These are phyloP conservation scores for Fomitopsis betulina DNA, from an alignment of 1,284 basidiomycete species.

Conservation along the genomic window DNA sequence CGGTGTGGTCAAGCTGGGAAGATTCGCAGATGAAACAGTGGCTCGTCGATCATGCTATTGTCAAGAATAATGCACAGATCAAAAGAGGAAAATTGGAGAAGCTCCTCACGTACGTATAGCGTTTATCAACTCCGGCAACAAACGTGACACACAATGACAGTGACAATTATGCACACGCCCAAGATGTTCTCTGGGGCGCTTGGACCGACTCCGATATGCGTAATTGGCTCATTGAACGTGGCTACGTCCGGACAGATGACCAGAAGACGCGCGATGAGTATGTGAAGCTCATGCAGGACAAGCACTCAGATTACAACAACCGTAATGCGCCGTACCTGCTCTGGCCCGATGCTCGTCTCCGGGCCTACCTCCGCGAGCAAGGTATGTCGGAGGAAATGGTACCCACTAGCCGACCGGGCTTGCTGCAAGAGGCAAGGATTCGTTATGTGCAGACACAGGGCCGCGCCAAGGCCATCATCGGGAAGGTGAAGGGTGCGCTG, in stretches of 20 bases:
- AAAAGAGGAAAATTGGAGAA: constrained; percentile 75
- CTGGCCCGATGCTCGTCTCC: constrained; percentile 89
- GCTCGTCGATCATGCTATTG: constrained; percentile 66
- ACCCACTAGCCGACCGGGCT: constrained; percentile 59
- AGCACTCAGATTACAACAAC: constrained; percentile 45
- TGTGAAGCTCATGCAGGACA: constrained; percentile 59
- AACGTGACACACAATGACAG: constrained; percentile 25
- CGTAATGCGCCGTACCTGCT: constrained; percentile 62
- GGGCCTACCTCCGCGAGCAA: constrained; percentile 75
- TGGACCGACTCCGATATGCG: constrained; percentile 82
- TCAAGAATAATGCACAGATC: constrained; percentile 69
- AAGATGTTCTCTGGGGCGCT: constrained; percentile 63
- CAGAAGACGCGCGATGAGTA: constrained; percentile 73
- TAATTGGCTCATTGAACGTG: constrained; percentile 74
- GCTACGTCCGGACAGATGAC: constrained; percentile 64
- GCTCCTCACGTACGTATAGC: constrained; percentile 51
- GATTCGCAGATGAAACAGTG: constrained; percentile 65
- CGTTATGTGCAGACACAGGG: constrained; percentile 60
- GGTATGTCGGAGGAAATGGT: constrained; percentile 66
- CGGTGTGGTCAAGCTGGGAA: constrained; percentile 69
- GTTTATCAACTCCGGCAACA: background rate
- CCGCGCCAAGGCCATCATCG: constrained; percentile 52
- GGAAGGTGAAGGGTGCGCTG: constrained; percentile 56
- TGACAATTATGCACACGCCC: constrained; percentile 71
- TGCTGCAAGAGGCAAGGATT: constrained; percentile 77